These are phyloP conservation scores for Noccaea caerulescens DNA, from an alignment of 345 rosid genomes.

Conservation along the genomic window DNA sequence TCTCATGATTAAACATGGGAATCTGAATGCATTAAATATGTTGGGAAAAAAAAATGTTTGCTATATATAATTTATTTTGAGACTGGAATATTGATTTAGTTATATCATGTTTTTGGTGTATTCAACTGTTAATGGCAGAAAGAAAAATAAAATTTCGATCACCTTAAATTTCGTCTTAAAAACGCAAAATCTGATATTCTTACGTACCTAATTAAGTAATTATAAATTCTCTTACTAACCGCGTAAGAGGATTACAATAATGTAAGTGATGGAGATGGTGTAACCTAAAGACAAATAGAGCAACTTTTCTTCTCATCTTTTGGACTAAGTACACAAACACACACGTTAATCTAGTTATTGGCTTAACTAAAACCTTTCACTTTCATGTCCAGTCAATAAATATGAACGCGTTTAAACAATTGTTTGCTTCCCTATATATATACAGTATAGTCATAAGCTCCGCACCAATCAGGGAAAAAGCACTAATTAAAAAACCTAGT, in stretches of 20 bases:
- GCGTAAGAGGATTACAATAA: conserved; percentile 32
- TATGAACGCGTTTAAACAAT: conserved; percentile 25
- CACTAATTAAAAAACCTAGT: conserved; percentile 1
- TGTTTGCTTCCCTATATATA: conserved; percentile 8
- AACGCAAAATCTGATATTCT: conserved; percentile 13
- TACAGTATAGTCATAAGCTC: conserved; percentile 20
- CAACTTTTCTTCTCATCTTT: not conserved
- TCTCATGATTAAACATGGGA: not conserved
- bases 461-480: not conserved
- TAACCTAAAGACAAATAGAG: conserved; percentile 34
- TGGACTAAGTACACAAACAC: conserved; percentile 18
- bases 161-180: conserved; percentile 18
- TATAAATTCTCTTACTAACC: conserved; percentile 12
- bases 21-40: conserved; percentile 15
- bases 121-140: not conserved
- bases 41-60: not conserved
- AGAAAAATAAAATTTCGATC: not conserved
- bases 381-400: conserved; percentile 17
- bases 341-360: conserved; percentile 27
- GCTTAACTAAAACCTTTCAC: conserved; percentile 19
- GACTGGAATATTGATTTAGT: not conserved
- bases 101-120: conserved; percentile 13
- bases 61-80: not conserved
- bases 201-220: not conserved
- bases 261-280: conserved; percentile 38